A percentile compares a stretch with the other conserved stretches of the same genome.
Conservation (phyloP, 805 yeast species). For the Barnettozyma vustinii region DNA sequence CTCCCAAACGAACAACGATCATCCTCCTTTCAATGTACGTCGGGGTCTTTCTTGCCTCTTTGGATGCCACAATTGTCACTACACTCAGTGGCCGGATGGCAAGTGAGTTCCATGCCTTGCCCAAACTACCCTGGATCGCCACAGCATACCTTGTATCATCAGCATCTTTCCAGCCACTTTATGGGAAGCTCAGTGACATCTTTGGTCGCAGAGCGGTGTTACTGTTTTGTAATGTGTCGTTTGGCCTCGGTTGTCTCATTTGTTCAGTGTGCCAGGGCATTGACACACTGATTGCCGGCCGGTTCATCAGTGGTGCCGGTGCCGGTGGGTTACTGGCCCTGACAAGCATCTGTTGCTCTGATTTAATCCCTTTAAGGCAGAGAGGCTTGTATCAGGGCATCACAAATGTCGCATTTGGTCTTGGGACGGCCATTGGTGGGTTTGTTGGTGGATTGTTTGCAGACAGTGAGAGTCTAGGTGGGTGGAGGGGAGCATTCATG, state of each 20-base stretch:
- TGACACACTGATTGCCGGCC: slow-evolving; percentile 42
- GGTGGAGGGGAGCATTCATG: slow-evolving; percentile 47
- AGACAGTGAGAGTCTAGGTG: slow-evolving; percentile 34
- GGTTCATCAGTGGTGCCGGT: slow-evolving; percentile 75
- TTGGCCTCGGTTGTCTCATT: slow-evolving; percentile 51
- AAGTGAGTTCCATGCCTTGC: slow-evolving; percentile 59
- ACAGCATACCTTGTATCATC: slow-evolving; percentile 63
- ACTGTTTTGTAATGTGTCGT: slow-evolving; percentile 47
- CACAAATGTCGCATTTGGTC: slow-evolving; percentile 68
- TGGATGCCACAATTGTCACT: slow-evolving; percentile 65
- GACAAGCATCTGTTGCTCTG: slow-evolving; percentile 71
- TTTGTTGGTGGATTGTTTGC: slow-evolving; percentile 50
- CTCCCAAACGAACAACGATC: slow-evolving; percentile 20
- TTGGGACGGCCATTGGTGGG: slow-evolving; percentile 75
- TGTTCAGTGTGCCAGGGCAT: slow-evolving; percentile 49
- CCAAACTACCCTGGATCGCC: slow-evolving; percentile 67
- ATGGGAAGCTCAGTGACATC: slow-evolving; percentile 66
- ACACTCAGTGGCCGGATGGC: slow-evolving; percentile 63
- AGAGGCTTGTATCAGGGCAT: slow-evolving; percentile 83
- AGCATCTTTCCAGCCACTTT: slow-evolving; percentile 69
- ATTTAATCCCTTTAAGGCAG: slow-evolving; percentile 68
- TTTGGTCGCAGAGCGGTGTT: slow-evolving; percentile 58
- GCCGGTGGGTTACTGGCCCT: slow-evolving; percentile 82
- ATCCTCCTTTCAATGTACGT: slow-evolving; percentile 39
- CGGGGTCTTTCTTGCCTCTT: slow-evolving; percentile 53